A percentile compares a stretch with the other conserved stretches of the same genome.
Conservation (phyloP, 805 yeast species). For the Komagataella kurtzmanii region DNA sequence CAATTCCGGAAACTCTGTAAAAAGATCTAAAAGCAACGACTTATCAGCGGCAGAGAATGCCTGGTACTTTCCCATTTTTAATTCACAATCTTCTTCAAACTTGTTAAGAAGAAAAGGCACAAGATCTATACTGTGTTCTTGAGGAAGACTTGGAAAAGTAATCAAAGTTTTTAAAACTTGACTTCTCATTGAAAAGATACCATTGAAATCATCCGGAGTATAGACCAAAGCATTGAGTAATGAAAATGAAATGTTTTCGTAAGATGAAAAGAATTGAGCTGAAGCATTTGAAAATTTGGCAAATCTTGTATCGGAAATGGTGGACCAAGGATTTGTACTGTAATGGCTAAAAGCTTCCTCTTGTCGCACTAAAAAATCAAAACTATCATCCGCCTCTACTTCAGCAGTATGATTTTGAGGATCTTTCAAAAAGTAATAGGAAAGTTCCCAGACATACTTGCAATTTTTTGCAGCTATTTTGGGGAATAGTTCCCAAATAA, state of each 20-base stretch:
- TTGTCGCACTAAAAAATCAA: not conserved
- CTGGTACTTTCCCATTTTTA: not conserved
- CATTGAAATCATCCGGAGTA: not conserved
- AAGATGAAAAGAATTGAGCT: not conserved
- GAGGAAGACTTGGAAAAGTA: constrained; percentile 56
- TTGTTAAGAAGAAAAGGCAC: constrained; percentile 41
- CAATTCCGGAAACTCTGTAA: constrained; percentile 53
- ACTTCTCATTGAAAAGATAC: constrained; percentile 25
- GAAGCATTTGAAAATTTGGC: not conserved
- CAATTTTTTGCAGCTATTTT: constrained; percentile 26
- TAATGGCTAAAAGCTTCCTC: not conserved
- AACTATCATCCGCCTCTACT: not conserved
- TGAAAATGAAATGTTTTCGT: not conserved
- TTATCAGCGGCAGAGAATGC: not conserved
- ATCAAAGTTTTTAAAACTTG: constrained; percentile 46
- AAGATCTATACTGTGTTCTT: constrained; percentile 39
- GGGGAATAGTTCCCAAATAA: constrained; percentile 49
- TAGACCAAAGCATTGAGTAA: not conserved
- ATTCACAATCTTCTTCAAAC: constrained; percentile 16
- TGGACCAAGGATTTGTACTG: not conserved
- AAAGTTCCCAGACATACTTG: constrained; percentile 40
- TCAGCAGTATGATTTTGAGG: not conserved
- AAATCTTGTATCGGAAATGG: not conserved
- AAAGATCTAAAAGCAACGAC: constrained; percentile 42
- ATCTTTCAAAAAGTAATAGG: constrained; percentile 10